Conservation (phyloP, 108 stramenopile species). For the Bacterosira constricta region DNA sequence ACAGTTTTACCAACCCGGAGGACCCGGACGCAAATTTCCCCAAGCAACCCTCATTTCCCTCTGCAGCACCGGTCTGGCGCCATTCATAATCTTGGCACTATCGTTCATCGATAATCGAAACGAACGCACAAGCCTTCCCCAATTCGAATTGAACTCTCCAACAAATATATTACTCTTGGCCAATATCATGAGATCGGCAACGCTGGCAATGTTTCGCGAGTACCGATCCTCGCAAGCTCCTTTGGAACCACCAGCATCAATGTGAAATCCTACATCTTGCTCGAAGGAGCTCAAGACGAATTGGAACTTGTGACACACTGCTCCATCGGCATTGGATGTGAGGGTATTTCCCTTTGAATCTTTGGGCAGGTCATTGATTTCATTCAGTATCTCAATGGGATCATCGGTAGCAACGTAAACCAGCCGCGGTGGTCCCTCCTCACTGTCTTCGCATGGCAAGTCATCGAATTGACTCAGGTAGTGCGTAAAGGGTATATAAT, state of each 20-base stretch:
- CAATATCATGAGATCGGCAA: conserved; percentile 45
- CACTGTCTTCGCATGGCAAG: not conserved
- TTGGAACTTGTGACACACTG: conserved; percentile 63
- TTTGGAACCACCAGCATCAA: conserved; percentile 9
- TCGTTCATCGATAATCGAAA: conserved; percentile 9
- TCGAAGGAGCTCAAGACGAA: conserved; percentile 30
- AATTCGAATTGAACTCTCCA: conserved; percentile 41
- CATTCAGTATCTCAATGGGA: conserved; percentile 4
- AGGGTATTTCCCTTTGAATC: conserved; percentile 46
- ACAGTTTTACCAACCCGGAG: not conserved
- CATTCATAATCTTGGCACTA: not conserved
- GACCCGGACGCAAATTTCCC: not conserved
- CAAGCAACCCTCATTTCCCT: not conserved
- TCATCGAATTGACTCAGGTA: conserved; percentile 17
- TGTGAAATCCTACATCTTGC: conserved; percentile 1
- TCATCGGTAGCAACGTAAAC: conserved; percentile 46
- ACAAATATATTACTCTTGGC: conserved; percentile 24
- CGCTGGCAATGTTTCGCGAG: conserved; percentile 24
- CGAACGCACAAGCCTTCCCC: conserved; percentile 19
- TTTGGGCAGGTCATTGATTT: conserved; percentile 62
- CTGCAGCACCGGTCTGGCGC: not conserved
- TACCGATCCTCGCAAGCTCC: conserved; percentile 33
- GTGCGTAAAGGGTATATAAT: conserved; percentile 39
- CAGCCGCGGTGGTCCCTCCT: conserved; percentile 4
- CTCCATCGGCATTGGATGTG: not conserved